A percentile compares a stretch with the other conserved stretches of the same genome.
Conservation (phyloP, 2,329 filamentous ascomycete genomes). For the Calonectria crousiana region DNA sequence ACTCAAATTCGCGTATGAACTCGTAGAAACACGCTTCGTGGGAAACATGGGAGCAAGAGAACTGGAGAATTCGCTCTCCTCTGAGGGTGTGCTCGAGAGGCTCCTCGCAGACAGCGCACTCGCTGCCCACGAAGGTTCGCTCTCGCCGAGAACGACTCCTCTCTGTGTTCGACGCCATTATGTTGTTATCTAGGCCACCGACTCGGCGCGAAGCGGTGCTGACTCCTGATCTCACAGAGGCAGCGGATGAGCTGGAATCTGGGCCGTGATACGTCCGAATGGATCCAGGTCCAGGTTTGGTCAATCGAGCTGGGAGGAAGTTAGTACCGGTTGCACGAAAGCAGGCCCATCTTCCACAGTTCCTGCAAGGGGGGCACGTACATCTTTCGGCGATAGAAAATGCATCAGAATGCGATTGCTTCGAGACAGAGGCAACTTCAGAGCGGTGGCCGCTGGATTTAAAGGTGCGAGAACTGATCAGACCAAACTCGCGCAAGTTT, state of each 20-base stretch:
- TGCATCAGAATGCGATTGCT: constrained; percentile 42
- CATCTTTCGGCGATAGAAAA: constrained; percentile 57
- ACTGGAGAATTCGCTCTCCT: constrained; percentile 93
- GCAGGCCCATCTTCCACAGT: neutral
- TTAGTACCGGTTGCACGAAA: constrained; percentile 12
- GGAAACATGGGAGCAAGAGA: constrained; percentile 96
- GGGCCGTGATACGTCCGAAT: constrained; percentile 39
- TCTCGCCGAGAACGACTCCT: constrained; percentile 85
- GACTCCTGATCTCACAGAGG: constrained; percentile 49
- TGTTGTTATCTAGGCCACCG: constrained; percentile 55
- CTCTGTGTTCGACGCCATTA: constrained; percentile 68
- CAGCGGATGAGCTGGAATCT: constrained; percentile 48
- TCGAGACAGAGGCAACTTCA: constrained; percentile 43
- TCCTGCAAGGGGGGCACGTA: constrained; percentile 36
- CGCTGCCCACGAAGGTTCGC: constrained; percentile 93
- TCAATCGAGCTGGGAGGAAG: constrained; percentile 41
- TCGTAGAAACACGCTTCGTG: constrained; percentile 99
- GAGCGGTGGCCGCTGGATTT: constrained; percentile 41
- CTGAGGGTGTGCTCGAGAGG: constrained; percentile 94
- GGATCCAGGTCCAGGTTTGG: constrained; percentile 43
- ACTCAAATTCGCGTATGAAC: constrained; percentile 94
- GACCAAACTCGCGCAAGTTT: constrained; percentile 46
- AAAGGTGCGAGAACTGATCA: constrained; percentile 42
- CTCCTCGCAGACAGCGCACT: constrained; percentile 97
- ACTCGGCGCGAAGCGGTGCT: constrained; percentile 51